phyloP scores from a whole-genome alignment of 2,329 filamentous ascomycete species.

The Penicillium sumatraense region DNA sequence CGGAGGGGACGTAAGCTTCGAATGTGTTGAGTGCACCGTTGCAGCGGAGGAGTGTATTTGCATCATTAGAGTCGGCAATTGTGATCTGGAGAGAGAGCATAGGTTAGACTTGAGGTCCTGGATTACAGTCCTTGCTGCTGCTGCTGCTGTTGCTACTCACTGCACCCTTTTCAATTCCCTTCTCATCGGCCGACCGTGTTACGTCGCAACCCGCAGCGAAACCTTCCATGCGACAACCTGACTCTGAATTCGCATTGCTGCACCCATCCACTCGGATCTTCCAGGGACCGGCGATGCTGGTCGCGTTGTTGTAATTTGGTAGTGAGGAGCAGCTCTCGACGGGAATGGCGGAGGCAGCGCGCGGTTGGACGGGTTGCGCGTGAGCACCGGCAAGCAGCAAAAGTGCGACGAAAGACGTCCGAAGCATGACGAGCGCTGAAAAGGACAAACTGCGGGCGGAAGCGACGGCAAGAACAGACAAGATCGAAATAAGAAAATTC shows the following conservation, averaged over 20 bases:
- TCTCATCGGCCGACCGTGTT: conserved; percentile 8
- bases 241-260: not conserved
- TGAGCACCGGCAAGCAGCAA: conserved; percentile 2
- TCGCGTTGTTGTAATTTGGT: conserved; percentile 13
- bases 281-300: conserved; percentile 20
- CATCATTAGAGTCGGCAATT: conserved; percentile 1
- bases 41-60: conserved; percentile 18
- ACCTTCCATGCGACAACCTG: conserved; percentile 14
- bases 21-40: conserved; percentile 16
- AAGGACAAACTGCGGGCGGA: not conserved
- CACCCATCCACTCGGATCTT: conserved; percentile 12
- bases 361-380: conserved; percentile 3
- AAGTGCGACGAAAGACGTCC: not conserved
- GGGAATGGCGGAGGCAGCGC: not conserved
- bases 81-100: conserved; percentile 9
- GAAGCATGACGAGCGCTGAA: not conserved
- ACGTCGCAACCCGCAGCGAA: conserved; percentile 13
- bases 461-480: not conserved
- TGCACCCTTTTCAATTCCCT: conserved; percentile 9
- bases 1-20: conserved; percentile 18
- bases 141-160: not conserved
- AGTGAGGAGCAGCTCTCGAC: conserved; percentile 13
- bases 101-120: not conserved
- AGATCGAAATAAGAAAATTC: not conserved
- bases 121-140: not conserved